These are phyloP conservation scores for Infundibulicybe gibba DNA, from an alignment of 768 basidiomycete genomes.

Conservation along the genomic window DNA sequence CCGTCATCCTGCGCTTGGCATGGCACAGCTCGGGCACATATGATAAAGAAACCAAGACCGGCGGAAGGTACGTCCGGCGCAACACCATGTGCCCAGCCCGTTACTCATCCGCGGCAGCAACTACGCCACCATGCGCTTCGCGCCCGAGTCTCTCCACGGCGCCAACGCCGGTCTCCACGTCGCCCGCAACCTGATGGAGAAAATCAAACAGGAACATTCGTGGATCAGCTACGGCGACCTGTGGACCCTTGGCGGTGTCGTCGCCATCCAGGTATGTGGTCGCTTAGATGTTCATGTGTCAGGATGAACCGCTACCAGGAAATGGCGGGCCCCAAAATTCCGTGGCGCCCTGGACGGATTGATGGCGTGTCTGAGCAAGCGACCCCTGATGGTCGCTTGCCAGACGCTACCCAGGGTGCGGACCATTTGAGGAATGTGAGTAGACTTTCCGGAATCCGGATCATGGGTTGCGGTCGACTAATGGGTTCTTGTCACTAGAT, in stretches of 20 bases:
- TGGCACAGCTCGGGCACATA: constrained; percentile 96
- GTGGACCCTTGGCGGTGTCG: constrained; percentile 95
- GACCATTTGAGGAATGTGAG: constrained; percentile 80
- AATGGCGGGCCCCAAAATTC: constrained; percentile 88
- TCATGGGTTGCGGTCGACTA: background rate
- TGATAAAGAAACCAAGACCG: constrained; percentile 72
- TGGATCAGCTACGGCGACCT: constrained; percentile 97
- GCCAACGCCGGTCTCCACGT: constrained; percentile 83
- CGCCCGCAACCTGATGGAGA: constrained; percentile 81
- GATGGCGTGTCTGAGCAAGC: constrained; percentile 75
- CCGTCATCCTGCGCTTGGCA: constrained; percentile 84
- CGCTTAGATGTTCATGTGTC: background rate
- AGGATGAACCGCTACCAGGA: constrained; percentile 41
- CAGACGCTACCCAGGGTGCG: constrained; percentile 79
- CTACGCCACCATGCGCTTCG: constrained; percentile 98
- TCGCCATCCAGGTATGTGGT: constrained; percentile 64
- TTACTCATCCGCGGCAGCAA: constrained; percentile 50
- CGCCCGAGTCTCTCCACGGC: constrained; percentile 78
- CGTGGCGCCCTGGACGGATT: constrained; percentile 91
- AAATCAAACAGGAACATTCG: constrained; percentile 80
- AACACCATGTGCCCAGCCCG: constrained; percentile 1
- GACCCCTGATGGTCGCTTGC: constrained; percentile 87
- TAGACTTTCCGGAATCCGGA: background rate
- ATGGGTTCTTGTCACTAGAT: constrained; percentile 37
- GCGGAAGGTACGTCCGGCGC: constrained; percentile 61